Conservation (phyloP, 768 basidiomycete species). For the Saitozyma sp. region DNA sequence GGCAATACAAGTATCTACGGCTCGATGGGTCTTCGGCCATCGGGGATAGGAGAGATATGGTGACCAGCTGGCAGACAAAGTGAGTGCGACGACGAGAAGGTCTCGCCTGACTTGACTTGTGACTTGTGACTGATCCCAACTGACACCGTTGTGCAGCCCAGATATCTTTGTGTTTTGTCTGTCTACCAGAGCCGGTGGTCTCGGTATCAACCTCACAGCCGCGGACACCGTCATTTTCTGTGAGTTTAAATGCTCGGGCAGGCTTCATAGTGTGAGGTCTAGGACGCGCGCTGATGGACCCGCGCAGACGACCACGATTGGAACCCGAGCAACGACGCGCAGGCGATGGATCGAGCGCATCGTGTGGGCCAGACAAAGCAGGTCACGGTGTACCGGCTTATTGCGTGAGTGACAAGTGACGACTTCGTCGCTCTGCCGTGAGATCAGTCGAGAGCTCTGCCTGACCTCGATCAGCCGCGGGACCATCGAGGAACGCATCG, state of each 20-base stretch:
- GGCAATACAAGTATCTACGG: slow-evolving; percentile 91
- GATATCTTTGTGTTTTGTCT: slow-evolving; percentile 87
- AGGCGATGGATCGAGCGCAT: slow-evolving; percentile 98
- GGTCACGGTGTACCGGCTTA: slow-evolving; percentile 92
- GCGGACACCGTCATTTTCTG: slow-evolving; percentile 93
- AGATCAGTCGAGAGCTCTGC: background rate
- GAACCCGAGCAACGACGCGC: slow-evolving; percentile 97
- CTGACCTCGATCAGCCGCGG: slow-evolving; percentile 20
- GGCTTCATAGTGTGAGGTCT: background rate
- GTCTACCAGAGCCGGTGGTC: slow-evolving; percentile 90
- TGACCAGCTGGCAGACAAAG: slow-evolving; percentile 98
- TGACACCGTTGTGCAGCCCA: slow-evolving; percentile 57
- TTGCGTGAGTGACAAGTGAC: slow-evolving; percentile 57
- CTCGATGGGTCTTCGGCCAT: slow-evolving; percentile 92
- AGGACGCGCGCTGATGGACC: background rate
- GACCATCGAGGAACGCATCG: slow-evolving; percentile 78
- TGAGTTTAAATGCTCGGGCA: slow-evolving; percentile 23
- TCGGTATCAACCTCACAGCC: slow-evolving; percentile 57
- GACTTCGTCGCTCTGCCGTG: too few species aligned
- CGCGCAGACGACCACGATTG: slow-evolving; percentile 75
- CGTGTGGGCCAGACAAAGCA: slow-evolving; percentile 94
- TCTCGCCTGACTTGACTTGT: background rate
- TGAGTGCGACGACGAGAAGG: slow-evolving; percentile 51
- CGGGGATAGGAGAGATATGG: slow-evolving; percentile 97
- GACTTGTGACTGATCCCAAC: slow-evolving; percentile 3